A percentile compares a stretch with the other conserved stretches of the same genome.
phyloP scores from a whole-genome alignment of 495 filamentous ascomycete species.

The Cetradonia linearis region DNA sequence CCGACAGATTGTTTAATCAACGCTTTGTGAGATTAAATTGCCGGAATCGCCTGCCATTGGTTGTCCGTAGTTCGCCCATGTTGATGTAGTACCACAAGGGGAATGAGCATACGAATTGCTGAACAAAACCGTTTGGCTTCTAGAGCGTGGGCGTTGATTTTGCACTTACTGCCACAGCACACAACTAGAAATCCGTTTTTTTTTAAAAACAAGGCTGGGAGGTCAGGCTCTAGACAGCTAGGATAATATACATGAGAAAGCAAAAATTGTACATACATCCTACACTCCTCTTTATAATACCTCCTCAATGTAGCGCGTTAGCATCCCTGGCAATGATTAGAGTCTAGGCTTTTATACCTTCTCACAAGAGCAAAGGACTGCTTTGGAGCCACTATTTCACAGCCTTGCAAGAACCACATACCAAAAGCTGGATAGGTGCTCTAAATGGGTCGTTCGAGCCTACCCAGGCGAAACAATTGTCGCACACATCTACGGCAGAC shows the following conservation, averaged over 20 bases:
- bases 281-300: conserved; percentile 8
- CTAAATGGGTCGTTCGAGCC: conserved; percentile 1
- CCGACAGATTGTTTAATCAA: not conserved
- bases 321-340: not conserved
- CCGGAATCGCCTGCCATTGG: conserved; percentile 3
- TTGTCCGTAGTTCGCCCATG: conserved; percentile 1
- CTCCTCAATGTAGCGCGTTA: not conserved
- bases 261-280: not conserved
- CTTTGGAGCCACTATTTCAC: conserved; percentile 3
- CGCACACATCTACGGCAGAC: not conserved
- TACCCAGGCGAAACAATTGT: conserved; percentile 1
- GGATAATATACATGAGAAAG: not conserved
- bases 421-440: not conserved
- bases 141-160: not conserved
- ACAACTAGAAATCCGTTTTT: not conserved
- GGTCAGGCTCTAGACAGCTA: not conserved
- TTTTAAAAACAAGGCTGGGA: not conserved
- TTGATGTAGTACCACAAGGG: conserved; percentile 5
- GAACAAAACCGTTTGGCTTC: not conserved
- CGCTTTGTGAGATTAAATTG: not conserved
- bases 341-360: not conserved
- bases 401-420: conserved; percentile 2
- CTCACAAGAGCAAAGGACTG: not conserved
- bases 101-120: conserved; percentile 5
- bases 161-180: not conserved